Conservation (phyloP, 352 stramenopile genomes). For the Phytopythium sindhum region DNA sequence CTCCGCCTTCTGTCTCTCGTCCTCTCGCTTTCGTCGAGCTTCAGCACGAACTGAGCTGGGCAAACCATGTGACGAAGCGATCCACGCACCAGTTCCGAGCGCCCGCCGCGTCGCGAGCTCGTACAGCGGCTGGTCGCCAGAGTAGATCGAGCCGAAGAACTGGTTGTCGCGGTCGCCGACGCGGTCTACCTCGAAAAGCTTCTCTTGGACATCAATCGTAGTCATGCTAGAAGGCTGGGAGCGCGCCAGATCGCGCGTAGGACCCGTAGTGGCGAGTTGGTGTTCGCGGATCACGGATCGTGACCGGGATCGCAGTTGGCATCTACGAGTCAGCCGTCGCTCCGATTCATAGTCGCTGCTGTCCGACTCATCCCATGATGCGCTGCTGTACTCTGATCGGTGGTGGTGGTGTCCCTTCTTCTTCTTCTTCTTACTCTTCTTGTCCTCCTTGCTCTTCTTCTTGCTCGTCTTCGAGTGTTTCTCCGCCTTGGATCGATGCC, state of each 20-base stretch:
- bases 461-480: slow-evolving; percentile 8
- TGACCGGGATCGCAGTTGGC: slow-evolving; percentile 14
- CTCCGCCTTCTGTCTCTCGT: slow-evolving; percentile 3
- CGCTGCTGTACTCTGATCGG: slow-evolving; percentile 5
- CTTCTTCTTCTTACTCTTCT: slow-evolving; percentile 15
- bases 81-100: slow-evolving; percentile 42
- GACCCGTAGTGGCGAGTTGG: neutral
- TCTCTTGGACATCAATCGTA: slow-evolving; percentile 11
- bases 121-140: slow-evolving; percentile 65
- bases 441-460: slow-evolving; percentile 19
- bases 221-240: neutral
- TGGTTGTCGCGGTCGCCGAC: slow-evolving; percentile 62
- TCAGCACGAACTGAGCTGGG: slow-evolving; percentile 10
- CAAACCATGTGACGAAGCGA: slow-evolving; percentile 14
- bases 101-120: slow-evolving; percentile 44
- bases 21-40: slow-evolving; percentile 4
- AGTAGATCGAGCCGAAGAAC: slow-evolving; percentile 64
- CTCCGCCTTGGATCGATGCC: slow-evolving; percentile 8
- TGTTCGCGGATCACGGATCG: neutral
- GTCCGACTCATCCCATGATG: neutral
- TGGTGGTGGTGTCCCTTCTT: neutral
- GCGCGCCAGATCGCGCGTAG: neutral
- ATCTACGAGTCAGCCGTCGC: slow-evolving; percentile 1
- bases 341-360: slow-evolving; percentile 15
- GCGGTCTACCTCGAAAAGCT: slow-evolving; percentile 66